Evolutionary conservation across 208 protist species (phyloP).

Genomic region (Vickermania spadyakhi): DNA sequence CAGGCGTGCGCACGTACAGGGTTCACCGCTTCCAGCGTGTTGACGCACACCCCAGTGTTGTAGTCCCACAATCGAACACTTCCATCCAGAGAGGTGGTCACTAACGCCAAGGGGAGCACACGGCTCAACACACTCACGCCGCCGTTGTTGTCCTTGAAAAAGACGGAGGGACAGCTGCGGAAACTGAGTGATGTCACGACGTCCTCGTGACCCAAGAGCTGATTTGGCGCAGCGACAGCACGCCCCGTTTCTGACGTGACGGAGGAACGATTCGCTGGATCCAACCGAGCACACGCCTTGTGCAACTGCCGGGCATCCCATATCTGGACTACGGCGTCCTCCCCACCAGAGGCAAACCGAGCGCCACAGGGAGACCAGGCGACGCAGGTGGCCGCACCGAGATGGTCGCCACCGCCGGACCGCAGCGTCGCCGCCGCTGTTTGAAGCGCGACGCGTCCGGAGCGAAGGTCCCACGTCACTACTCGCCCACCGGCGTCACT

Average conservation of each 20-base stretch:
- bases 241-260: not conserved
- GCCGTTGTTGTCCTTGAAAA: not conserved
- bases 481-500: constrained; percentile 58
- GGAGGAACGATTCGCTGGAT: not conserved
- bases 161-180: constrained; percentile 19
- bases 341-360: constrained; percentile 62
- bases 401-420: constrained; percentile 34
- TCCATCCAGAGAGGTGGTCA: constrained; percentile 73
- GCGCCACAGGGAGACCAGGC: constrained; percentile 74
- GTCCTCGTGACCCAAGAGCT: constrained; percentile 66
- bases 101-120: constrained; percentile 43
- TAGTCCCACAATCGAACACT: constrained; percentile 67
- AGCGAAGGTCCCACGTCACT: constrained; percentile 66
- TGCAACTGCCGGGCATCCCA: constrained; percentile 65
- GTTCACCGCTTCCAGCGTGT: constrained; percentile 25
- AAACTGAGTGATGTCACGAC: constrained; percentile 73
- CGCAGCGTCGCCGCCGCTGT: constrained; percentile 10
- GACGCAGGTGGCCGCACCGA: constrained; percentile 45
- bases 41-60: constrained; percentile 48
- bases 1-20: constrained; percentile 62
- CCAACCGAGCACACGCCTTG: not conserved
- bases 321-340: constrained; percentile 57
- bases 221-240: not conserved
- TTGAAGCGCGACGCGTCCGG: constrained; percentile 40
- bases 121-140: not conserved